These are phyloP conservation scores for Didymella sp. DNA, from an alignment of 2,329 filamentous ascomycete species.

Conservation along the genomic window DNA sequence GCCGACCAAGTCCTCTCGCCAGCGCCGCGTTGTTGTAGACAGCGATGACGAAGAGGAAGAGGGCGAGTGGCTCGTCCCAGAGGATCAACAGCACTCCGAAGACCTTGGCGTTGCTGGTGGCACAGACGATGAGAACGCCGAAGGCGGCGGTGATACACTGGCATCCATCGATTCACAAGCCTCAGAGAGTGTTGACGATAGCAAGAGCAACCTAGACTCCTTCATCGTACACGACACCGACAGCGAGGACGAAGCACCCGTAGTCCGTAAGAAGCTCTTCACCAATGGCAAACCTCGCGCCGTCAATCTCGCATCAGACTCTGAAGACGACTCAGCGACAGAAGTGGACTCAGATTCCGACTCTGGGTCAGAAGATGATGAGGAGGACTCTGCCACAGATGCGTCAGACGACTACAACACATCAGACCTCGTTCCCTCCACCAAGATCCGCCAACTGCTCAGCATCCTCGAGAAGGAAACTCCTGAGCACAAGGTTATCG, in stretches of 20 bases:
- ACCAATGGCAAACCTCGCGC: slow-evolving; percentile 55
- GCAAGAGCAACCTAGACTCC: slow-evolving; percentile 44
- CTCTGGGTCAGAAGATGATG: slow-evolving; percentile 50
- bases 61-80: slow-evolving; percentile 80
- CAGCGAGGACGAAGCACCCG: slow-evolving; percentile 49
- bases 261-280: slow-evolving; percentile 35
- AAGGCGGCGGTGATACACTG: slow-evolving; percentile 83
- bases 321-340: slow-evolving; percentile 47
- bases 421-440: slow-evolving; percentile 69
- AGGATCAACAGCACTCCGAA: slow-evolving; percentile 66
- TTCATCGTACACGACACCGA: slow-evolving; percentile 49
- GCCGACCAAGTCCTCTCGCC: slow-evolving; percentile 32
- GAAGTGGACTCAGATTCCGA: slow-evolving; percentile 53
- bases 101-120: slow-evolving; percentile 81
- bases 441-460: slow-evolving; percentile 89
- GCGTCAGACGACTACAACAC: slow-evolving; percentile 52
- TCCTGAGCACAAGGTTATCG: slow-evolving; percentile 90
- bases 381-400: slow-evolving; percentile 52
- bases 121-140: slow-evolving; percentile 84
- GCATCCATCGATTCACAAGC: slow-evolving; percentile 73
- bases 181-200: slow-evolving; percentile 64
- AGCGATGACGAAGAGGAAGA: slow-evolving; percentile 74
- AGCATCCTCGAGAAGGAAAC: slow-evolving; percentile 81
- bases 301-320: slow-evolving; percentile 61
- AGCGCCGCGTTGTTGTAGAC: slow-evolving; percentile 61